Evolutionary conservation across 139 green algal species (phyloP).

Genomic region (Tetraselmis chui): DNA sequence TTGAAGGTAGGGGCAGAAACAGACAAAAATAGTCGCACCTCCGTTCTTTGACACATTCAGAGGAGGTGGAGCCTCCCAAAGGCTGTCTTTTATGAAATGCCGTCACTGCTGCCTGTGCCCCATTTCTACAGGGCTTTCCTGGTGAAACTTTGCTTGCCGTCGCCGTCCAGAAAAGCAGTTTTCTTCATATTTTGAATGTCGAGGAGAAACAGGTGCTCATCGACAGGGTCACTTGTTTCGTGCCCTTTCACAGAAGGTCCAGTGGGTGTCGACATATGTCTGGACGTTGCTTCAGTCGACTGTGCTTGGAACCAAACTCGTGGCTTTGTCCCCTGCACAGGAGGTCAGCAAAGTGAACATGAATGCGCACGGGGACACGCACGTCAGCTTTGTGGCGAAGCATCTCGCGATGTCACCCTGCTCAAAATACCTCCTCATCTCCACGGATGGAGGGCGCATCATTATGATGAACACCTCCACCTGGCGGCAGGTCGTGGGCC

Average conservation of each 20-base stretch:
- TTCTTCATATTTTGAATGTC: background rate
- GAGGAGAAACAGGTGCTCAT: background rate
- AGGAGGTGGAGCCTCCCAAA: no score
- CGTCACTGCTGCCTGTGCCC: no score
- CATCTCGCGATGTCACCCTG: slow-evolving; percentile 41
- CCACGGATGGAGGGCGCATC: slow-evolving; percentile 42
- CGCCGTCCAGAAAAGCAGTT: background rate
- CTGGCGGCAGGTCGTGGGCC: slow-evolving; percentile 14
- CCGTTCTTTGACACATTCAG: no score
- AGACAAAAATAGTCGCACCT: no score
- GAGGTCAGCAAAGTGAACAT: slow-evolving; percentile 41
- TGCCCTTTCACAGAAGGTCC: no score
- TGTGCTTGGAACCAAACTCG: no score
- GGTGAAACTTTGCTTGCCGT: background rate
- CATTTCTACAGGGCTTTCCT: background rate
- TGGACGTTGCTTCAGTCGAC: background rate
- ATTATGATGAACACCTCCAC: slow-evolving; percentile 29
- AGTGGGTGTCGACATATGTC: background rate
- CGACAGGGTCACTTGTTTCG: no score
- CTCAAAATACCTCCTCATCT: slow-evolving; percentile 37
- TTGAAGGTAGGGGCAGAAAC: background rate
- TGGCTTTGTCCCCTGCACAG: background rate
- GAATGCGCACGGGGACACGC: slow-evolving; percentile 51
- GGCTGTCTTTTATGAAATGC: no score
- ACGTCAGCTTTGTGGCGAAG: slow-evolving; percentile 47